These are phyloP conservation scores for Aleurites moluccanus DNA, from an alignment of 441 rosid species.

Conservation along the genomic window DNA sequence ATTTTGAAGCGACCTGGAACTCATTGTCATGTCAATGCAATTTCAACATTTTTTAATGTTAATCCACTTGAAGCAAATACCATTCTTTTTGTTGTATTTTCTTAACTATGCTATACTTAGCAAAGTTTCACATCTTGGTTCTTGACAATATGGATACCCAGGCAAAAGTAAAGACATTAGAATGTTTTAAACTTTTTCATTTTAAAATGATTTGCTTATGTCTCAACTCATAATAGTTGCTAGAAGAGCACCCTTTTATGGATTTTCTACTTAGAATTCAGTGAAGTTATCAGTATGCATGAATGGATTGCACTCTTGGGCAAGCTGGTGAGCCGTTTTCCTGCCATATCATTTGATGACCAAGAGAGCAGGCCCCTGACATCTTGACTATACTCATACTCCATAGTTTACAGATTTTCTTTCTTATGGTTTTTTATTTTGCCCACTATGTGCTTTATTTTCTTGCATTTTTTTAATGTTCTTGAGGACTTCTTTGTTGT, in stretches of 20 bases:
- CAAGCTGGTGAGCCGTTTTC: background rate
- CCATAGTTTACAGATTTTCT: background rate
- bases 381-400: background rate
- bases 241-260: background rate
- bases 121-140: background rate
- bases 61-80: background rate
- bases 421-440: background rate
- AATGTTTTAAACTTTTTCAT: background rate
- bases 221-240: background rate
- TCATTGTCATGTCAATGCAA: background rate
- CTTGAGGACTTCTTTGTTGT: constrained; percentile 5
- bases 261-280: background rate
- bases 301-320: background rate
- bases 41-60: background rate
- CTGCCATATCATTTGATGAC: background rate
- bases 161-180: background rate
- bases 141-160: background rate
- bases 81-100: background rate
- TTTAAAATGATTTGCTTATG: background rate
- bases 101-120: background rate
- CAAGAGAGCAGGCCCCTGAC: background rate
- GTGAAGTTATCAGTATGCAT: background rate
- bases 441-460: constrained; percentile 2
- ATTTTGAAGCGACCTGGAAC: background rate
- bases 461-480: constrained; percentile 14